Percentiles rank a stretch among this genome's conserved stretches.
Conservation (phyloP, 1,284 basidiomycete species). For the Ceratobasidium sp. region DNA sequence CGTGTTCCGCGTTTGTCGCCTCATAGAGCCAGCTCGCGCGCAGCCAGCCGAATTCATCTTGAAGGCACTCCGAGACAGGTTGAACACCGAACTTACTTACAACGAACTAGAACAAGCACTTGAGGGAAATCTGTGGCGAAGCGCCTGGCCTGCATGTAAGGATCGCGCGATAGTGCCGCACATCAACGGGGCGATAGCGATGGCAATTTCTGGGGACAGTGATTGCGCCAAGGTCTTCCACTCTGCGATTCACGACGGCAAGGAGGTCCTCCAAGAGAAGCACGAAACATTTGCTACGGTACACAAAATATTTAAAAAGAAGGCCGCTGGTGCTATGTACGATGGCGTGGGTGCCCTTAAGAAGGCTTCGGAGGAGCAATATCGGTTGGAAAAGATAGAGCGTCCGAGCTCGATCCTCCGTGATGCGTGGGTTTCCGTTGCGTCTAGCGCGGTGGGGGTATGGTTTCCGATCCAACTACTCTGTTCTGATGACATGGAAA, state of each 20-base stretch:
- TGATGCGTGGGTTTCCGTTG: not conserved
- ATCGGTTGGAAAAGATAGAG: slow-evolving; percentile 12
- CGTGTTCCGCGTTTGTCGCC: slow-evolving; percentile 1
- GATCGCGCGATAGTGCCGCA: not conserved
- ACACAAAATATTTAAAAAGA: not conserved
- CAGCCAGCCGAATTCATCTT: not conserved
- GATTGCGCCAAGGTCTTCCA: not conserved
- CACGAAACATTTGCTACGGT: not conserved
- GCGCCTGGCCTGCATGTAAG: not conserved
- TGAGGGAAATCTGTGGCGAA: not conserved
- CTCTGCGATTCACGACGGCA: not conserved
- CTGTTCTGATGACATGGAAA: not conserved
- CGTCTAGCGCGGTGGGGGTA: not conserved
- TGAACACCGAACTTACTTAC: not conserved
- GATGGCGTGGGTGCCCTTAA: not conserved
- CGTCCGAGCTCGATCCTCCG: not conserved
- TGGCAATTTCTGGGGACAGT: not conserved
- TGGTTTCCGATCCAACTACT: not conserved
- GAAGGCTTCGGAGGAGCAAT: not conserved
- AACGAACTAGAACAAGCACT: not conserved
- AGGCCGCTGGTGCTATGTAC: not conserved
- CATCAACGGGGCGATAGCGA: not conserved
- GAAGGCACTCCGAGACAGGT: not conserved
- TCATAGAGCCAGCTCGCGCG: not conserved
- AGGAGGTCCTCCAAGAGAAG: not conserved